Base-by-base conservation (phyloP, 129 eudicot species). In the Pulicaria dysenterica region DNA sequence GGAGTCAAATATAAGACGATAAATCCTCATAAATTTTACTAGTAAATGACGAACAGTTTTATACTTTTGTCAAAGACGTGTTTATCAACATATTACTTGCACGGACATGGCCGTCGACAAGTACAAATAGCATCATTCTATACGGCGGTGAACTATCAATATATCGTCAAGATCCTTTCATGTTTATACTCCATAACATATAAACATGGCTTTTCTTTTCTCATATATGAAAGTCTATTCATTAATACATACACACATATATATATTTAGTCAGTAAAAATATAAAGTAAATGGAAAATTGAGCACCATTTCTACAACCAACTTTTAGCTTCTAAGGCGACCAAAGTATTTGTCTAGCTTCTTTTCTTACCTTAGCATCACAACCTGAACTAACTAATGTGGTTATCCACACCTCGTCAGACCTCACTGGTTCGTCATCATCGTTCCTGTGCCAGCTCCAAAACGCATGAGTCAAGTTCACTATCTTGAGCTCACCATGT, bases 401-500 rank as follows among this genome's bases (percentile, higher is more conserved):
- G 71, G 92, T 85, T 56, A 94, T 76, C 97, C 96, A 94, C 42
- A 86, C 88, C 76, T 90, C 88, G 81, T 94, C 98, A n/a, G 96
- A 87, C 77, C 79, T 79, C 60, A 90, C 89, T n/a, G 87, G 86
- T 66, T 94, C 98, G 77, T 94, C 96, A 51, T 94, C 96, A 66
- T 94, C 98, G 34, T 94, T 94, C 84, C 95, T 87, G 56, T 94
- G 96, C 98, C 98, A 94, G 56, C 93, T 94, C 97, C 98, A 94
- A 59, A 73, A 86, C 7, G 98, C 97, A 79, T 94, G 95, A 64
- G 82, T 84, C 46, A 93, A 74, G 76, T 94, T 94, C 75, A 80
- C 86, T 37, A 94, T 79, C 77, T 66, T 84, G 3, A 94, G 86
- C 87, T 94, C 98, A 45, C 98, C 98, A 67, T 94, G 98, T 6